Conservation (phyloP, 2,329 filamentous ascomycete genomes). For the Xylariales sp. region DNA sequence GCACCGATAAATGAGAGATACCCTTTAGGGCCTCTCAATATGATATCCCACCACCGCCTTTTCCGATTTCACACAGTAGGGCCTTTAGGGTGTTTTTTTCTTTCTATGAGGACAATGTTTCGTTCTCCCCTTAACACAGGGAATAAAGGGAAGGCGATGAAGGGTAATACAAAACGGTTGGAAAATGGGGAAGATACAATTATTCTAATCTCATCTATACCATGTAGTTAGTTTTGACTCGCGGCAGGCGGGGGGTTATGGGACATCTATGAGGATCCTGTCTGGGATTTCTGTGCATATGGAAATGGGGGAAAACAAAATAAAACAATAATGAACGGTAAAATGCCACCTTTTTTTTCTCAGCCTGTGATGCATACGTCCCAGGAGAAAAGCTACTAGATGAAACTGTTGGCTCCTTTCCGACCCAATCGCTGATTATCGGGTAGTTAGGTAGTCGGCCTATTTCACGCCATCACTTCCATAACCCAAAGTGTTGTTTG, state of each 20-base stretch:
- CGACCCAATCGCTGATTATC: no score
- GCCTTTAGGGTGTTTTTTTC: conserved; percentile 11
- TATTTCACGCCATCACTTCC: neutral
- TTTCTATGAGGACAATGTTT: conserved; percentile 14
- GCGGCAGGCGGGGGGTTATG: neutral
- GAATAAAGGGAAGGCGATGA: neutral
- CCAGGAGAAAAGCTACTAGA: neutral
- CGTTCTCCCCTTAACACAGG: neutral
- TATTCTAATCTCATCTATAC: conserved; percentile 7
- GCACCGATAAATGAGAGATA: neutral
- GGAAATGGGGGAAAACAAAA: neutral
- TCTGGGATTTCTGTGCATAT: neutral
- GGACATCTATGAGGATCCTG: neutral
- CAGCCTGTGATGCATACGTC: no score
- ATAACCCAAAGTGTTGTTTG: no score
- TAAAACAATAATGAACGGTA: neutral
- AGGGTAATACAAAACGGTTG: conserved; percentile 12
- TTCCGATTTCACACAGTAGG: conserved; percentile 2
- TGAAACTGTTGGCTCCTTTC: neutral
- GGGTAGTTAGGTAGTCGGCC: no score
- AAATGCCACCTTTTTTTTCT: neutral
- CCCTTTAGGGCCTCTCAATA: conserved; percentile 4
- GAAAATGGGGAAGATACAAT: neutral
- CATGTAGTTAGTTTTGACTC: conserved; percentile 12
- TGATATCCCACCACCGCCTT: conserved; percentile 14